These are phyloP conservation scores for Talaromyces wortmannii DNA, from an alignment of 495 filamentous ascomycete genomes.

Conservation along the genomic window DNA sequence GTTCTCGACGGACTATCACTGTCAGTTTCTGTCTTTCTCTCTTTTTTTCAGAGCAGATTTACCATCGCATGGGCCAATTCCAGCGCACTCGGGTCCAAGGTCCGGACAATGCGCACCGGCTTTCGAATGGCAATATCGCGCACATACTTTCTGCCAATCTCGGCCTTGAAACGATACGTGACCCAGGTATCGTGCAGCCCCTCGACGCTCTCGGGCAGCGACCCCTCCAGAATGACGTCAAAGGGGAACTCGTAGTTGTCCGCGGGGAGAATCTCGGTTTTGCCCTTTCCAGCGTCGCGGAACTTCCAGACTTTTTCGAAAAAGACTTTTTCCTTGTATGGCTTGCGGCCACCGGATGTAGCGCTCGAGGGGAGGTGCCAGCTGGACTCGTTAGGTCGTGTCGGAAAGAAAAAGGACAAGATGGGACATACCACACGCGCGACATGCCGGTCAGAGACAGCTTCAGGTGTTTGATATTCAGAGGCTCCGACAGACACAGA, in stretches of 20 bases:
- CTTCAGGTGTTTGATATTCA: constrained; percentile 66
- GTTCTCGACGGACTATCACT: constrained; percentile 67
- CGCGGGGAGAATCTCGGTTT: constrained; percentile 55
- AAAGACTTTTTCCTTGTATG: constrained; percentile 48
- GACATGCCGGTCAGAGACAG: constrained; percentile 65
- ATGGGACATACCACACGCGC: constrained; percentile 55
- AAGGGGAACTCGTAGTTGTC: constrained; percentile 93
- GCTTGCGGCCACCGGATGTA: constrained; percentile 35
- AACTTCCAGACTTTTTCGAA: constrained; percentile 51
- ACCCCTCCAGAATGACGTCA: constrained; percentile 67
- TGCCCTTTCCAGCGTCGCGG: constrained; percentile 38
- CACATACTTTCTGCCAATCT: constrained; percentile 71
- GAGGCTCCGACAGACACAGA: constrained; percentile 61
- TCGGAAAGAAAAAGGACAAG: not conserved
- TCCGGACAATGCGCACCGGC: constrained; percentile 81
- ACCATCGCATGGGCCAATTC: constrained; percentile 85
- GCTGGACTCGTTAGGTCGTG: constrained; percentile 12
- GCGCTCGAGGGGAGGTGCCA: constrained; percentile 42
- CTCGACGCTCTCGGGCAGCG: constrained; percentile 81
- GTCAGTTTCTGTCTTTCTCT: not conserved
- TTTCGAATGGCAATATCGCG: constrained; percentile 74
- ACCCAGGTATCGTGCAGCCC: constrained; percentile 75
- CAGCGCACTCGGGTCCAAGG: constrained; percentile 69
- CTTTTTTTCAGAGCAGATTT: constrained; percentile 9
- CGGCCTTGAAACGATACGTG: constrained; percentile 82